phyloP scores from a whole-genome alignment of 345 rosid genomes.

The Camelina laxa region DNA sequence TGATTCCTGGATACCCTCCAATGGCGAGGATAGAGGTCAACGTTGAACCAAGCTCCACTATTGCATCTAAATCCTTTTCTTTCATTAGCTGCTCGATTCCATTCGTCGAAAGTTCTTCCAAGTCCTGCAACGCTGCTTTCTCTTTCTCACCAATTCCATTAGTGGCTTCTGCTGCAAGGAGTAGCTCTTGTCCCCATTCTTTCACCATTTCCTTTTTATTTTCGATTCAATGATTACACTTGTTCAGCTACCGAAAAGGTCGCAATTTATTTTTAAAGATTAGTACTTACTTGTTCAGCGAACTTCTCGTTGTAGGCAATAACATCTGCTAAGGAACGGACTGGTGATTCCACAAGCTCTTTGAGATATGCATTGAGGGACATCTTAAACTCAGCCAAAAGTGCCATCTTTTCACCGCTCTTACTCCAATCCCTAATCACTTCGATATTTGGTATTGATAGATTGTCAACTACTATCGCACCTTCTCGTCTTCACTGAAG shows the following conservation, averaged over 20 bases:
- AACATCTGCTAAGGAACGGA: conserved; percentile 61
- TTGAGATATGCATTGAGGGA: conserved; percentile 56
- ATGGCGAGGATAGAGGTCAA: conserved; percentile 52
- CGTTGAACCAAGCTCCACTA: conserved; percentile 43
- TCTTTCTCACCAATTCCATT: conserved; percentile 46
- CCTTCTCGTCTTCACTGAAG: conserved; percentile 50
- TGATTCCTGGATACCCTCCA: conserved; percentile 75
- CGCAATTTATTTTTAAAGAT: neutral
- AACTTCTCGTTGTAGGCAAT: conserved; percentile 58
- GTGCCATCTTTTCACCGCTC: conserved; percentile 52
- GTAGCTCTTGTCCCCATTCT: conserved; percentile 53
- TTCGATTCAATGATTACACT: neutral
- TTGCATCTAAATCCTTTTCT: conserved; percentile 57
- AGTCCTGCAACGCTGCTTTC: conserved; percentile 40
- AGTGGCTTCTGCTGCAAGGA: conserved; percentile 52
- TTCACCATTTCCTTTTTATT: conserved; percentile 52
- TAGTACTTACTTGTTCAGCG: conserved; percentile 47
- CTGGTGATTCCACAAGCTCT: conserved; percentile 55
- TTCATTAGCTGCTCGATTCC: conserved; percentile 67
- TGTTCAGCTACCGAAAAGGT: neutral
- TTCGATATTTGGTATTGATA: conserved; percentile 50
- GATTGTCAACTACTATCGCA: conserved; percentile 53
- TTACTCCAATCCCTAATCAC: conserved; percentile 13
- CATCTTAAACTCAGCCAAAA: conserved; percentile 61
- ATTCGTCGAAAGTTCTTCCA: conserved; percentile 44